Evolutionary conservation across 495 filamentous ascomycete species (phyloP).

Genomic region (Poronia punctata): DNA sequence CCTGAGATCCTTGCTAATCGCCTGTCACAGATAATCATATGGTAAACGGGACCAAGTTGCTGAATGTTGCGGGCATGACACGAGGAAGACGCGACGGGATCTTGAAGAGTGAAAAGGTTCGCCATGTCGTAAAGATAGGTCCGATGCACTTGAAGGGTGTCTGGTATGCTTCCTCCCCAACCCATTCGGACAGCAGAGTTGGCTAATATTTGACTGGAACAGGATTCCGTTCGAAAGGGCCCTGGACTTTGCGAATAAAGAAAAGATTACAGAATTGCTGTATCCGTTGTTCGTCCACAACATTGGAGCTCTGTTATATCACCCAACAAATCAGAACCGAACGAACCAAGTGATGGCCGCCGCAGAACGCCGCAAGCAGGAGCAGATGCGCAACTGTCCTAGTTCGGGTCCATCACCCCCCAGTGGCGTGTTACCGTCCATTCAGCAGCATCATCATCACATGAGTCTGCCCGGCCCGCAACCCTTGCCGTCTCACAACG

Average conservation of each 20-base stretch:
- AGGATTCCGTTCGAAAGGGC: conserved; percentile 98
- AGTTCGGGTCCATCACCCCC: conserved; percentile 31
- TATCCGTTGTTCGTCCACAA: conserved; percentile 98
- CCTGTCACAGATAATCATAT: conserved; percentile 81
- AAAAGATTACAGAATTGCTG: conserved; percentile 93
- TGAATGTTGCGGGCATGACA: conserved; percentile 98
- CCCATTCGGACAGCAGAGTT: conserved; percentile 8
- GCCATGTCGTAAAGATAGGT: conserved; percentile 97
- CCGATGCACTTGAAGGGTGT: conserved; percentile 99
- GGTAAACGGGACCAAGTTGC: conserved; percentile 96
- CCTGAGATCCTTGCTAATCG: no score
- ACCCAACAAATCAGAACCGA: conserved; percentile 78
- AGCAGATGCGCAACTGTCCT: conserved; percentile 41
- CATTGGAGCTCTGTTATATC: conserved; percentile 89
- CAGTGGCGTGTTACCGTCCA: conserved; percentile 49
- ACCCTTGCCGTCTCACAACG: conserved; percentile 66
- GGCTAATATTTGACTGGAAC: conserved; percentile 6
- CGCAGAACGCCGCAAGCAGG: conserved; percentile 65
- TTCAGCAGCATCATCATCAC: conserved; percentile 65
- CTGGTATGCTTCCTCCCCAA: conserved; percentile 61
- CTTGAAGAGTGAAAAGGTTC: conserved; percentile 92
- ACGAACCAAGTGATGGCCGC: conserved; percentile 85
- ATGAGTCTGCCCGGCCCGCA: conserved; percentile 67
- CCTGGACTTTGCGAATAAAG: conserved; percentile 96
- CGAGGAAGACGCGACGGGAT: conserved; percentile 93